A percentile compares a stretch with the other conserved stretches of the same genome.
Evolutionary conservation across 2,329 filamentous ascomycete species (phyloP).

Genomic region (Pestalotiopsis fici): DNA sequence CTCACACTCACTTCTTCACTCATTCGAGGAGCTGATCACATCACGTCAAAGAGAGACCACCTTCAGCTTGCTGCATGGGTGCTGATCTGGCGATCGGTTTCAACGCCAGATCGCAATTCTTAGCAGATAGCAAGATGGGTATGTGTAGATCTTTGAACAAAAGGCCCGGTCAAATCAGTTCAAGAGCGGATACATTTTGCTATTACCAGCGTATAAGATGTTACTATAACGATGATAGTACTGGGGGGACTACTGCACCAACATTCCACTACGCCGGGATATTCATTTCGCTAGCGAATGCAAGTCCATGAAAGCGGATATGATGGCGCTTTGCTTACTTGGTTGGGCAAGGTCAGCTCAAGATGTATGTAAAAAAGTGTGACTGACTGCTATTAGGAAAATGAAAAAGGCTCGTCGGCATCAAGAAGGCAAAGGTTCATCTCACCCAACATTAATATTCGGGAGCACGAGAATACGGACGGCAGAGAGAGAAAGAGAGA

Average conservation of each 20-base stretch:
- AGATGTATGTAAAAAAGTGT: neutral
- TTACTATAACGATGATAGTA: neutral
- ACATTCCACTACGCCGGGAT: neutral
- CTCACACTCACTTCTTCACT: neutral
- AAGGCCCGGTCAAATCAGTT: neutral
- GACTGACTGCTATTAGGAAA: neutral
- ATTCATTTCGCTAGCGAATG: neutral
- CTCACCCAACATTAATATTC: too few species aligned
- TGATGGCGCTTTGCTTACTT: neutral
- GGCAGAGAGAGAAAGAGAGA: neutral
- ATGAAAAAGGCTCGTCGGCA: neutral
- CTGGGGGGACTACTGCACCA: neutral
- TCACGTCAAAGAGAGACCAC: neutral
- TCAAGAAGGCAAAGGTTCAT: too few species aligned
- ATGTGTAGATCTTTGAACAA: neutral
- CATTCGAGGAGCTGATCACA: neutral
- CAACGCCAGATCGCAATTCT: neutral
- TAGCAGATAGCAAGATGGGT: neutral
- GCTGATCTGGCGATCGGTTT: neutral
- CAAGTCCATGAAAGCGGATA: neutral
- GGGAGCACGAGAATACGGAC: neutral
- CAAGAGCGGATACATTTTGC: neutral
- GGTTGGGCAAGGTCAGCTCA: neutral
- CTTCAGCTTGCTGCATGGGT: neutral
- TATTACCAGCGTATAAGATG: neutral